These are phyloP conservation scores for Pichia sp. DNA, from an alignment of 1,139 yeast genomes.

Conservation along the genomic window DNA sequence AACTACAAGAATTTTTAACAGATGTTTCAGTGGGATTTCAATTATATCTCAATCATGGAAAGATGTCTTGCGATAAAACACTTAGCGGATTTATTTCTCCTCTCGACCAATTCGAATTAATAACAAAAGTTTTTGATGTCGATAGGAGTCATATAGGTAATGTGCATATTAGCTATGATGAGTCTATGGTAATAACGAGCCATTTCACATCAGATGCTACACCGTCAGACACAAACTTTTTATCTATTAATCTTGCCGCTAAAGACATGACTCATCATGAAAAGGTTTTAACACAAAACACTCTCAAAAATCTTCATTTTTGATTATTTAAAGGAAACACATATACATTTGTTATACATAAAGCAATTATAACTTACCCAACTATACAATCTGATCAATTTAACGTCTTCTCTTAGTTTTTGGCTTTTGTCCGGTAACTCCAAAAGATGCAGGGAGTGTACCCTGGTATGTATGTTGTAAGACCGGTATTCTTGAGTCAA, in stretches of 20 bases:
- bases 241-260: not conserved
- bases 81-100: not conserved
- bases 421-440: slow-evolving; percentile 12
- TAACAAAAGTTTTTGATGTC: slow-evolving; percentile 13
- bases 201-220: slow-evolving; percentile 6
- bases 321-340: too few species aligned
- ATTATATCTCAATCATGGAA: slow-evolving; percentile 3
- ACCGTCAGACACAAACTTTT: slow-evolving; percentile 2
- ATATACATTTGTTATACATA: too few species aligned
- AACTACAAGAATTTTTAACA: slow-evolving; percentile 3
- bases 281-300: too few species aligned
- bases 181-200: slow-evolving; percentile 8
- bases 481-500: slow-evolving; percentile 52
- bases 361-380: too few species aligned
- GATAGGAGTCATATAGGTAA: slow-evolving; percentile 15
- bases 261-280: too few species aligned
- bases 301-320: too few species aligned
- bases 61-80: not conserved
- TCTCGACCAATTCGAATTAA: slow-evolving; percentile 4
- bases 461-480: slow-evolving; percentile 72
- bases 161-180: slow-evolving; percentile 13
- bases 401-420: slow-evolving; percentile 18
- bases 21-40: slow-evolving; percentile 16
- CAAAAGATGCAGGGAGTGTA: slow-evolving; percentile 56
- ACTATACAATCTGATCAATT: not conserved